A percentile compares a stretch with the other conserved stretches of the same genome.
Evolutionary conservation across 345 rosid genomes (phyloP).

Genomic region (Gynandropsis gynandra): DNA sequence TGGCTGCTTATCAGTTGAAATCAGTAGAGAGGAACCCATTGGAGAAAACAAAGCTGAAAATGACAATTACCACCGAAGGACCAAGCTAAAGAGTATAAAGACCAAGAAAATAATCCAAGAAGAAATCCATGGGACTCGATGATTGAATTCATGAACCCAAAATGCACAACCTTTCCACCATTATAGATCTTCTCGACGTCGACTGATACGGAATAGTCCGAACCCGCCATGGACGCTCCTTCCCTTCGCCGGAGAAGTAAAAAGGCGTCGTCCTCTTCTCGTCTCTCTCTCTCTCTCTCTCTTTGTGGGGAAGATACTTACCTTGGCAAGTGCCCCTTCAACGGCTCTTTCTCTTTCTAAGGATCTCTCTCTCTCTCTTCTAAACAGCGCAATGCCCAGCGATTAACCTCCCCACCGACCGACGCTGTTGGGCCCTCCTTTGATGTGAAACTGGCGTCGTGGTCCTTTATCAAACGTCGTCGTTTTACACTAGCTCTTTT

Average conservation of each 20-base stretch:
- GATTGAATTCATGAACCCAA: background rate
- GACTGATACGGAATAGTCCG: slow-evolving; percentile 48
- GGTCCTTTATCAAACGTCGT: no score
- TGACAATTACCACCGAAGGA: background rate
- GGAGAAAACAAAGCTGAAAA: background rate
- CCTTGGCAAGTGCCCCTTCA: slow-evolving; percentile 19
- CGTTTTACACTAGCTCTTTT: no score
- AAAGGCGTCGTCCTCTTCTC: background rate
- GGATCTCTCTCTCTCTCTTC: slow-evolving; percentile 15
- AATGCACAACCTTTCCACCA: slow-evolving; percentile 59
- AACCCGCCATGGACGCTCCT: slow-evolving; percentile 58
- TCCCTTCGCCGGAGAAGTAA: background rate
- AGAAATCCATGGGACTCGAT: no score
- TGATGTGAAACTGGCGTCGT: no score
- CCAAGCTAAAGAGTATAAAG: background rate
- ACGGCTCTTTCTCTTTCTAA: slow-evolving; percentile 23
- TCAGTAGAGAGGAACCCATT: background rate
- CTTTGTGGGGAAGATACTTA: slow-evolving; percentile 1
- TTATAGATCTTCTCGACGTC: slow-evolving; percentile 78
- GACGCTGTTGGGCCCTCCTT: no score
- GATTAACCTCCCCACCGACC: no score
- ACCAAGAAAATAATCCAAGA: background rate
- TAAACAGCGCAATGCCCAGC: no score
- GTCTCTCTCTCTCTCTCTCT: slow-evolving; percentile 6
- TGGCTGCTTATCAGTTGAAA: no score